Base-by-base conservation (phyloP, 306 rosid genomes). In the Vigna radiata region DNA sequence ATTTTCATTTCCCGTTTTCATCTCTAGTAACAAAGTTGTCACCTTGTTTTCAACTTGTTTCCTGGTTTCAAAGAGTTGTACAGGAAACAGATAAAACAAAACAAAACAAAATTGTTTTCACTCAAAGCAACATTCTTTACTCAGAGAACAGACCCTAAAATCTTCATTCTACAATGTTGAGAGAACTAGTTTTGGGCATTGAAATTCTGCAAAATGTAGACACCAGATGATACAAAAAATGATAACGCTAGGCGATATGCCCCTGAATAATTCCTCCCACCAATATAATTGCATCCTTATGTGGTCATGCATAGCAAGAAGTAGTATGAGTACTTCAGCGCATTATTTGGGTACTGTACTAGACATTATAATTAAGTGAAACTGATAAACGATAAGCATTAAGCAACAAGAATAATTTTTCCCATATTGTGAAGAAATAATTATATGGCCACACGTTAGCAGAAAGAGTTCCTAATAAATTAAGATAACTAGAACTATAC, bases 341-440 rank as follows among this genome's bases (percentile, higher is more conserved):
- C 31, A 72, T 73, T 53, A 39, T 62, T 54, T 19, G 44, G 27
- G 19, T 33, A 48, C 71, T 60, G 19, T 33, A 48, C 71, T 70
- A 19, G 71, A 59, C 68, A 44, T 55, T 64, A 37, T 58, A 60
- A 36, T 58, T 27, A 8, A 67, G 27, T 36, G 53, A 23, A 75
- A 67, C 66, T 12, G 49, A 39, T 58, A 53, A 56, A 21, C 46
- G 37, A 58, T 60, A 19, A 41, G n/a, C 43, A 56, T 72, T 68
- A 60, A 52, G 75, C 36, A 83, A 56, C 58, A 54, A 53, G 23
- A 78, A 54, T 48, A 54, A 16, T 55, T 44, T 59, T 13, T 54
- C 23, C 63, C 70, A 56, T 75, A 11, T 52, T 25, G 58, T 62
- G 33, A 58, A 68, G 44, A 60, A 81, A 80, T 23, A 68, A 59